Conservation (phyloP, 2,329 filamentous ascomycete genomes). For the Rosellinia necatrix region DNA sequence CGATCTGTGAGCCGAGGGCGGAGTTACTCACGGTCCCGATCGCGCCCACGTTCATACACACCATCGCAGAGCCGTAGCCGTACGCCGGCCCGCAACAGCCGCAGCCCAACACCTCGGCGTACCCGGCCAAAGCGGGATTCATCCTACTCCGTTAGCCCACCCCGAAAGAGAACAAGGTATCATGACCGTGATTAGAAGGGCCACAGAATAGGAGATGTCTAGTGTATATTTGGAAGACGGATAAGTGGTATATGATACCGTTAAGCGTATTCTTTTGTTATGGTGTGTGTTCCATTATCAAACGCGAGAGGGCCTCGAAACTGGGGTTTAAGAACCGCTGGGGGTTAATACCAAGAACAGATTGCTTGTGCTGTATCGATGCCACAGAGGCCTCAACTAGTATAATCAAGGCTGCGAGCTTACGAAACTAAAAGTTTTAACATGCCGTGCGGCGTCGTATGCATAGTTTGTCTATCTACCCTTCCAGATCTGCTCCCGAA, state of each 20-base stretch:
- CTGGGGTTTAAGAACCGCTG: background rate
- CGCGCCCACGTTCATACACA: constrained; percentile 32
- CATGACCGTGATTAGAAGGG: constrained; percentile 22
- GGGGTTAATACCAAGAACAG: constrained; percentile 12
- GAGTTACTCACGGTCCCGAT: constrained; percentile 29
- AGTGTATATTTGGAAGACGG: constrained; percentile 12
- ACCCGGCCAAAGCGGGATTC: constrained; percentile 31
- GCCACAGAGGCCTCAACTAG: background rate
- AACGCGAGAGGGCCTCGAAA: background rate
- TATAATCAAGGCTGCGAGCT: constrained; percentile 7
- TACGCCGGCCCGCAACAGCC: constrained; percentile 26
- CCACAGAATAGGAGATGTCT: background rate
- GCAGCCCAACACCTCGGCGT: constrained; percentile 31
- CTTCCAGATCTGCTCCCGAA: too few relatives aligned
- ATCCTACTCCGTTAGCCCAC: constrained; percentile 25
- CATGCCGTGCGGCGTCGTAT: too few relatives aligned
- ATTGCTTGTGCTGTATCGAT: constrained; percentile 26
- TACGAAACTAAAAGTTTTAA: background rate
- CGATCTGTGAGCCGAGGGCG: constrained; percentile 34
- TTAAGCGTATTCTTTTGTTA: background rate
- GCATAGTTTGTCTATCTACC: too few relatives aligned
- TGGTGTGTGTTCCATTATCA: background rate
- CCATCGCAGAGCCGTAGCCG: constrained; percentile 34
- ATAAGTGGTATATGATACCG: background rate
- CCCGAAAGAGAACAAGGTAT: constrained; percentile 33